phyloP scores from a whole-genome alignment of 768 basidiomycete genomes.

The Coprinopsis cinerea region DNA sequence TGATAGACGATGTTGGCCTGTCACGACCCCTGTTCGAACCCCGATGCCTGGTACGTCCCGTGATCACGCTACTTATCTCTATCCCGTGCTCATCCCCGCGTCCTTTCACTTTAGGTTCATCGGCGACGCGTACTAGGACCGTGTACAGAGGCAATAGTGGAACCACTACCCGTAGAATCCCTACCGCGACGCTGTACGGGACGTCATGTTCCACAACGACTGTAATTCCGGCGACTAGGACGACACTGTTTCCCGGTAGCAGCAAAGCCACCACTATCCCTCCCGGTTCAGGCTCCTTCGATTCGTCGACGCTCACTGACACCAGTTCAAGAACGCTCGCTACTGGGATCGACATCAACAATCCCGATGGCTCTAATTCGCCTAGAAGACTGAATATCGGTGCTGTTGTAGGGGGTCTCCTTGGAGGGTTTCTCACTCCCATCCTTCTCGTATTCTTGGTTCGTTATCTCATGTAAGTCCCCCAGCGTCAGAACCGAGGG shows the following conservation, averaged over 20 bases:
- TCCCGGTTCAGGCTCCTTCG: no score
- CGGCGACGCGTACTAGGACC: no score
- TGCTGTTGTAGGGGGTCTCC: conserved; percentile 6
- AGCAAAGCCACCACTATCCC: no score
- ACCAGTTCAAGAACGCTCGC: not conserved
- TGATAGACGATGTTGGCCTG: not conserved
- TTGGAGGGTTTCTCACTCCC: conserved; percentile 6
- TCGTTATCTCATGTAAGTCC: conserved; percentile 6
- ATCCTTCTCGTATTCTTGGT: conserved; percentile 5
- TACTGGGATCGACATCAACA: not conserved
- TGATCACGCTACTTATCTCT: not conserved
- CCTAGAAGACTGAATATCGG: not conserved
- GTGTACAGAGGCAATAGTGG: no score
- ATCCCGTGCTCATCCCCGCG: not conserved
- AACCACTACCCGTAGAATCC: not conserved
- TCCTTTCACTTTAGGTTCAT: no score
- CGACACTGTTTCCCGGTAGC: no score
- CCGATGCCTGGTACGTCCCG: conserved; percentile 6
- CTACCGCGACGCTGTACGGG: not conserved
- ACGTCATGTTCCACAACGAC: no score
- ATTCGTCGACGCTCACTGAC: not conserved
- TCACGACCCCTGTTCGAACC: not conserved
- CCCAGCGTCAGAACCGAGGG: not conserved
- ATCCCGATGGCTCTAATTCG: not conserved
- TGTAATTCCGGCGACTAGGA: no score